These are phyloP conservation scores for Choiromyces venosus DNA, from an alignment of 495 filamentous ascomycete genomes.

Conservation along the genomic window DNA sequence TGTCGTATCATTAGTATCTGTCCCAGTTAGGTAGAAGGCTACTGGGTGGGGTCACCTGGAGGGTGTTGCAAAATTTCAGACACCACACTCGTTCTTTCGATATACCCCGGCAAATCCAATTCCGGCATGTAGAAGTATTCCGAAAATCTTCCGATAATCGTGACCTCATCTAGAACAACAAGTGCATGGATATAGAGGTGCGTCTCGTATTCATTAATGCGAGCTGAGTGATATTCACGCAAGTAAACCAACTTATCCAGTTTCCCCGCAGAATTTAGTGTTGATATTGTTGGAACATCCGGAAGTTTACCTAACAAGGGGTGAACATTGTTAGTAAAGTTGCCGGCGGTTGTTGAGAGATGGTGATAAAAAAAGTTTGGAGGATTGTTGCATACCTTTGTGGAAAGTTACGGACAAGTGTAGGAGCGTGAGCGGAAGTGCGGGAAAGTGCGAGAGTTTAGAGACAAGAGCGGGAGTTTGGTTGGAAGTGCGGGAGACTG, in stretches of 20 bases:
- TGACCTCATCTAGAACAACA: background rate
- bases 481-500: no score
- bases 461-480: no score
- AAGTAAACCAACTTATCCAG: background rate
- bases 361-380: no score
- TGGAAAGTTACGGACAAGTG: no score
- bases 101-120: background rate
- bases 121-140: background rate
- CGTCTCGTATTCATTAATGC: background rate
- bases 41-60: background rate
- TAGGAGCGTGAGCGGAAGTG: no score
- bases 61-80: background rate
- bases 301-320: no score
- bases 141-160: background rate
- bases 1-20: background rate
- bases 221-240: background rate
- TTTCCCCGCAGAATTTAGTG: background rate
- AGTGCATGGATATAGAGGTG: background rate
- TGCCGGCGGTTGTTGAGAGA: no score
- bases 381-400: no score
- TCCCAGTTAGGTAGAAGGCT: background rate
- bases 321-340: no score
- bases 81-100: background rate
- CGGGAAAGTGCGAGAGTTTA: no score
- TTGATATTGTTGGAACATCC: no score